Percentiles rank a stretch among this genome's conserved stretches.
These are phyloP conservation scores for Ganoderma lingzhi DNA, from an alignment of 1,284 basidiomycete genomes.

Conservation along the genomic window DNA sequence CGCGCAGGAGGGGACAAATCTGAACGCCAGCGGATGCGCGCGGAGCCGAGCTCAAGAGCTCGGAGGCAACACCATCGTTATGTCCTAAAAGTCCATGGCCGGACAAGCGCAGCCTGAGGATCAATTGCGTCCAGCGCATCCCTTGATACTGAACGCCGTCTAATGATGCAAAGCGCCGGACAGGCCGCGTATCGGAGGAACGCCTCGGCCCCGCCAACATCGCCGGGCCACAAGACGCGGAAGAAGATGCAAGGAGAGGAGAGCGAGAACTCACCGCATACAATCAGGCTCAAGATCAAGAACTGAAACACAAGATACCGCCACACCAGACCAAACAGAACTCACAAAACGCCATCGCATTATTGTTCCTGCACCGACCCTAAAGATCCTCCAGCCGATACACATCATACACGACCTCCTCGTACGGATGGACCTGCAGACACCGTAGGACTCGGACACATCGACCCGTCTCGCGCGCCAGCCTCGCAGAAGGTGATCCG, in stretches of 20 bases:
- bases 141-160: neutral
- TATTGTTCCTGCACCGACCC: neutral
- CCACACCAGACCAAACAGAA: neutral
- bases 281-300: neutral
- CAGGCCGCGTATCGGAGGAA: neutral
- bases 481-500: neutral
- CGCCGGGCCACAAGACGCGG: neutral
- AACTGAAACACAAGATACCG: neutral
- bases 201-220: too few species aligned
- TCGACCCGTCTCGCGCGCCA: neutral
- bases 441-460: neutral
- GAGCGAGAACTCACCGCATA: neutral
- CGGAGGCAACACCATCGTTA: neutral
- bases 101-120: neutral
- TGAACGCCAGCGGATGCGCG: neutral
- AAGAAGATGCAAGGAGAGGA: neutral
- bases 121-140: neutral
- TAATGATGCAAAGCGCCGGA: neutral
- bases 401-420: slow-evolving; percentile 65
- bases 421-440: slow-evolving; percentile 61
- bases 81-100: neutral
- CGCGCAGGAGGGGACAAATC: neutral
- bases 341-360: neutral
- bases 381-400: slow-evolving; percentile 57
- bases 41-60: neutral